phyloP scores from a whole-genome alignment of 2,329 filamentous ascomycete species.

The Fusarium haematococcum region DNA sequence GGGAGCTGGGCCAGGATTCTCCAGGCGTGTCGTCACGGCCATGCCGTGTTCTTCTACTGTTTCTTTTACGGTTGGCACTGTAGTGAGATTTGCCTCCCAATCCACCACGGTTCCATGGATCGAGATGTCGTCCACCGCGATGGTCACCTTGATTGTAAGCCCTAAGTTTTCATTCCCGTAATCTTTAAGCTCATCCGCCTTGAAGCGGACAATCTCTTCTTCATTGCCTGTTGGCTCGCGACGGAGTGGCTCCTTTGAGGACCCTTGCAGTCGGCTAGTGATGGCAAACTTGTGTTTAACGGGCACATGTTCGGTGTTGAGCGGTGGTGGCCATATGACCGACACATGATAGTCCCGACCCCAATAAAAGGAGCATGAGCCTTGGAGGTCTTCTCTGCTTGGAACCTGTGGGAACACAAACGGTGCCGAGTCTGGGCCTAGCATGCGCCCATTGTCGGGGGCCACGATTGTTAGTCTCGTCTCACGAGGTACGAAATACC shows the following conservation, averaged over 20 bases:
- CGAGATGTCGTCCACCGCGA: neutral
- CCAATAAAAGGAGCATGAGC: neutral
- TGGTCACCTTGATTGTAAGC: neutral
- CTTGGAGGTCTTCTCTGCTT: neutral
- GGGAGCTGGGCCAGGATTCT: neutral
- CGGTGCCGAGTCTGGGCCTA: neutral
- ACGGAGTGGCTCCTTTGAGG: neutral
- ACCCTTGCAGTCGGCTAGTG: neutral
- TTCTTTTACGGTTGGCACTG: neutral
- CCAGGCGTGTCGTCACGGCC: neutral
- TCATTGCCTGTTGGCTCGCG: neutral
- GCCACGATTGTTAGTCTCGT: neutral
- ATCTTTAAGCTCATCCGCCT: accelerated
- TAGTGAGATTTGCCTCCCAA: neutral
- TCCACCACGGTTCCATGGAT: neutral
- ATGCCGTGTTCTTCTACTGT: neutral
- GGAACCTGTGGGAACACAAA: neutral
- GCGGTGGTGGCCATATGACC: neutral
- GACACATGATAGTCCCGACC: neutral
- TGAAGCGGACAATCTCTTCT: neutral
- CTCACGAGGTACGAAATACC: neutral
- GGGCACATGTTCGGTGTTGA: neutral
- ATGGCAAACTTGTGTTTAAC: neutral
- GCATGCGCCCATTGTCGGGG: neutral
- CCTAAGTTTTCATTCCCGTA: neutral